A percentile compares a stretch with the other conserved stretches of the same genome.
phyloP scores from a whole-genome alignment of 139 green algal species.

The Chlorella sp. region DNA sequence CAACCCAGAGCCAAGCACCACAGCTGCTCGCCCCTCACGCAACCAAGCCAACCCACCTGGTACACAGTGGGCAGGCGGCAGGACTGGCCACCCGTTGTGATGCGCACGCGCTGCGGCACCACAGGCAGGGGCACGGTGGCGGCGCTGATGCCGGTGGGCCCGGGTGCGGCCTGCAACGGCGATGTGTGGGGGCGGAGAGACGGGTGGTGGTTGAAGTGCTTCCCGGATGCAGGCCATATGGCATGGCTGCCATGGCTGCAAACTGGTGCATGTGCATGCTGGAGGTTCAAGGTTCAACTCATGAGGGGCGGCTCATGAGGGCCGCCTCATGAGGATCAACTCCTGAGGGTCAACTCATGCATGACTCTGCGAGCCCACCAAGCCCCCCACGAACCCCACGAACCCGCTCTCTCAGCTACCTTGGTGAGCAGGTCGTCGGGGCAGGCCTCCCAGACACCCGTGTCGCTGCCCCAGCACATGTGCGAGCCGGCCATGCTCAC shows the following conservation, averaged over 20 bases:
- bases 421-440: background rate
- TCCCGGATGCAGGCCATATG: background rate
- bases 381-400: too few species aligned
- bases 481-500: background rate
- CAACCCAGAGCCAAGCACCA: too few species aligned
- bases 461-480: slow-evolving; percentile 33
- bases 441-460: slow-evolving; percentile 1
- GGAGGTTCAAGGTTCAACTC: too few species aligned
- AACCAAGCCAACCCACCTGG: background rate
- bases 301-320: too few species aligned
- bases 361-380: too few species aligned
- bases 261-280: too few species aligned
- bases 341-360: too few species aligned
- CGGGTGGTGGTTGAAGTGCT: background rate
- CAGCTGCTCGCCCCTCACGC: too few species aligned
- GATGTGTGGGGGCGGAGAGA: background rate
- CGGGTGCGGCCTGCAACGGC: background rate
- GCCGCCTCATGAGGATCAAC: too few species aligned
- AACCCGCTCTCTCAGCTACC: background rate
- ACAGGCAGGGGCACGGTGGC: background rate
- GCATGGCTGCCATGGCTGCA: background rate
- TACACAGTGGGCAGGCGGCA: slow-evolving; percentile 24
- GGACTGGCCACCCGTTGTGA: background rate
- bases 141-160: background rate
- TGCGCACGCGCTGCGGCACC: background rate